Base-by-base conservation (phyloP, 129 eudicot genomes). In the Flaveria brownii region DNA sequence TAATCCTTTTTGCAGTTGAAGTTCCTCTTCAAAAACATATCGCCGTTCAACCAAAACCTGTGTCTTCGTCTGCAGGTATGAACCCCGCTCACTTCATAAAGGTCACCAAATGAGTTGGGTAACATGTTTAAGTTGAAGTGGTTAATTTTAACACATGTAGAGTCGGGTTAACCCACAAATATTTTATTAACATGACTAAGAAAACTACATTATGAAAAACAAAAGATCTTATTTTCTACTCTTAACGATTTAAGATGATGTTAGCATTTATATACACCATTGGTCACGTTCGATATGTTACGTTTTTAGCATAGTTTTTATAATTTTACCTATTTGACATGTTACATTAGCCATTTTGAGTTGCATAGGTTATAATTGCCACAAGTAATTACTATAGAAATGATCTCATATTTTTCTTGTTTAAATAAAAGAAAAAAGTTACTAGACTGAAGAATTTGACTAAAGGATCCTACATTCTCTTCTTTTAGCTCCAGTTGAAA, bases 21-120 rank as follows among this genome's bases (percentile, higher is more conserved):
- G 84, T 88, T 74, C 97, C 92, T 69, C 42, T 66, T 68, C 84
- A 76, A 51, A 86, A 74, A 63, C 84, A 89, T 3, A 50, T 75
- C 64, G 80, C 71, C 22, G 75, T 60, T 56, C 75, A 70, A 47
- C 88, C 89, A 36, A 84, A 73, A 26, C 77, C 84, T 54, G 75
- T 30, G 2, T 72, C 84, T 28, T 82, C 86, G 47, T 69, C 82
- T 67, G 81, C 89, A 78, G 88, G 97, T 91, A 75, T 0, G 0
- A 26, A 56, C 50, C 57, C 57, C 62, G 30, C 69, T 65, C 28
- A 9, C 23, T 72, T 22, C 64, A 23, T 10, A 20, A 20, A 0
- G 6, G 33, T 57, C 1, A 1, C 64, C 0, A 57, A 57, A 57
- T 10, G 14, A 12, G 16, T 57, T n/a, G 23, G 25, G 64, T 57